Evolutionary conservation across 345 rosid species (phyloP).

Genomic region (Hibiscus mutabilis): DNA sequence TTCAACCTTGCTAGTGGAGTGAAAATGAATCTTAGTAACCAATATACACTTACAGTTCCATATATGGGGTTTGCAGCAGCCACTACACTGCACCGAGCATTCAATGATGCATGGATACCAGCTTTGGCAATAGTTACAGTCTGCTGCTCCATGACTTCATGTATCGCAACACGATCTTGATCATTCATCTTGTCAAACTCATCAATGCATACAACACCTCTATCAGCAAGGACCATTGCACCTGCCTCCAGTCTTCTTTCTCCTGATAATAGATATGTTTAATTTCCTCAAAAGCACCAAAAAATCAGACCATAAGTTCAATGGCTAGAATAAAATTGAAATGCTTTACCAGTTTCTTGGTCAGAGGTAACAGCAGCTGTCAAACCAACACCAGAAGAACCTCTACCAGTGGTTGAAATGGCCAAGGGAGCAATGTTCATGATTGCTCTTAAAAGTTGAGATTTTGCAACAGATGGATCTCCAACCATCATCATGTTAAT

Average conservation of each 20-base stretch:
- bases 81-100: constrained; percentile 97
- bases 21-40: neutral
- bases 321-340: neutral
- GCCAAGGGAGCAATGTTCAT: constrained; percentile 99
- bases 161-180: constrained; percentile 97
- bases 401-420: constrained; percentile 97
- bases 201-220: constrained; percentile 95
- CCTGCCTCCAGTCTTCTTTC: constrained; percentile 99
- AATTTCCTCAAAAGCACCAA: constrained; percentile 6
- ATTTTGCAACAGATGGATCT: constrained; percentile 98
- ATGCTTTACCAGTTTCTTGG: constrained; percentile 83
- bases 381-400: constrained; percentile 98
- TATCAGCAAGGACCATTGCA: constrained; percentile 99
- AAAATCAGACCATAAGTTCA: neutral
- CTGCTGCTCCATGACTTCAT: constrained; percentile 99
- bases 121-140: constrained; percentile 99
- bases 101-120: constrained; percentile 95
- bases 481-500: constrained; percentile 99
- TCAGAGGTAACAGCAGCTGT: constrained; percentile 99
- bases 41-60: constrained; percentile 71
- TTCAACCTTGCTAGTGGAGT: constrained; percentile 12
- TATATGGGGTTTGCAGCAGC: constrained; percentile 97
- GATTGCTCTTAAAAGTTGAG: constrained; percentile 94
- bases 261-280: constrained; percentile 36
- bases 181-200: constrained; percentile 99